A percentile compares a stretch with the other conserved stretches of the same genome.
These are phyloP conservation scores for Paspalum notatum DNA, from an alignment of 176 grass and related monocot genomes.

Conservation along the genomic window DNA sequence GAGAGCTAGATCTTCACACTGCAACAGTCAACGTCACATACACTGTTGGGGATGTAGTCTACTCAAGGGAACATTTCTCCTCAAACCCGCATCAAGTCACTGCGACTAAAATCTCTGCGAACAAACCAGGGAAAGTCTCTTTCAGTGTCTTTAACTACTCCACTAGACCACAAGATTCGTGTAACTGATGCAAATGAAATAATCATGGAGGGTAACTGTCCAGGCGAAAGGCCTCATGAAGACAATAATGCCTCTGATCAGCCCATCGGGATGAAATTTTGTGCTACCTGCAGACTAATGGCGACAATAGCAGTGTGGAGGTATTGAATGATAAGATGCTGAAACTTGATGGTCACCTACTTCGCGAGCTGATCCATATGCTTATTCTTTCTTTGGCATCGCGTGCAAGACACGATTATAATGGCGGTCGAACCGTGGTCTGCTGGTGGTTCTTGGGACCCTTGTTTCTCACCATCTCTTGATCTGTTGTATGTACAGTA, in stretches of 20 bases:
- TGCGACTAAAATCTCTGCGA: slow-evolving; percentile 65
- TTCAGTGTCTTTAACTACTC: slow-evolving; percentile 63
- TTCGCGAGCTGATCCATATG: slow-evolving; percentile 9
- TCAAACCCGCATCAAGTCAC: slow-evolving; percentile 81
- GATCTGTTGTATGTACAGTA: too few species aligned
- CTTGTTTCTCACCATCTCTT: background rate
- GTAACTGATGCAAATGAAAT: slow-evolving; percentile 66
- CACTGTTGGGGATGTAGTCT: slow-evolving; percentile 59
- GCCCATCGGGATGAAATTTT: slow-evolving; percentile 72
- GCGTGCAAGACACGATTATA: background rate
- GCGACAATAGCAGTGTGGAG: slow-evolving; percentile 46
- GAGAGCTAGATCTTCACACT: slow-evolving; percentile 74
- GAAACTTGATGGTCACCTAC: slow-evolving; percentile 57
- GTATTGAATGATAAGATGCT: slow-evolving; percentile 64
- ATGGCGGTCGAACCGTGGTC: background rate
- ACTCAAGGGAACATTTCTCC: slow-evolving; percentile 79
- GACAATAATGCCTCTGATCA: slow-evolving; percentile 36
- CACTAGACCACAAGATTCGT: slow-evolving; percentile 52
- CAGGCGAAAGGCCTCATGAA: slow-evolving; percentile 49
- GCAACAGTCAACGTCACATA: slow-evolving; percentile 70
- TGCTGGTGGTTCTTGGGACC: background rate
- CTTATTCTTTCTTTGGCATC: background rate
- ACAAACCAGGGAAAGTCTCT: slow-evolving; percentile 62
- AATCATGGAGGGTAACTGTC: slow-evolving; percentile 79
- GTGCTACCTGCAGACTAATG: slow-evolving; percentile 53